Conservation (phyloP, 2,329 filamentous ascomycete genomes). For the Aureobasidium subglaciale region DNA sequence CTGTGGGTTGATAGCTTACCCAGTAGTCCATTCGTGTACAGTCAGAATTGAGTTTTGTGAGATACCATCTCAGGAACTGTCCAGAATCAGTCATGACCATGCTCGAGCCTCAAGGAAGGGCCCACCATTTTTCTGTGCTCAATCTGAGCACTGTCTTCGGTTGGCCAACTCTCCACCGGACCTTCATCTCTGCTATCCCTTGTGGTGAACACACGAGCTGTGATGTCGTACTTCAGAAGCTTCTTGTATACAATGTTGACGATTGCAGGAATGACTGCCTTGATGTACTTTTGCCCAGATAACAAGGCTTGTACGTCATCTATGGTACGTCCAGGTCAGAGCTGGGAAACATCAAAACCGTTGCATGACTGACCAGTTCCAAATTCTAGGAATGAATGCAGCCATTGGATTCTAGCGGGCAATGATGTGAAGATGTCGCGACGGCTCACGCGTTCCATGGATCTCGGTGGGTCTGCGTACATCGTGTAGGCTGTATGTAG, state of each 20-base stretch:
- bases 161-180: constrained; percentile 55
- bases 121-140: constrained; percentile 60
- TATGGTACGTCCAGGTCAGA: constrained; percentile 29
- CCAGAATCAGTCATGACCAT: background rate
- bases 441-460: constrained; percentile 56
- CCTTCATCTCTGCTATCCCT: constrained; percentile 57
- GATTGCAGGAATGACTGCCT: constrained; percentile 72
- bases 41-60: constrained; percentile 67
- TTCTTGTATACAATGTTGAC: constrained; percentile 83
- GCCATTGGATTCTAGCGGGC: constrained; percentile 61
- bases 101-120: background rate
- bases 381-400: constrained; percentile 71
- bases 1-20: constrained; percentile 26
- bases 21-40: constrained; percentile 70
- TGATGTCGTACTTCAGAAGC: constrained; percentile 73
- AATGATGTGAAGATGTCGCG: constrained; percentile 65
- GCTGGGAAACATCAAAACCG: background rate
- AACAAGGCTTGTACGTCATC: constrained; percentile 66
- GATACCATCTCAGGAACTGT: constrained; percentile 63
- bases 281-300: constrained; percentile 67
- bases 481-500: background rate
- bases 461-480: constrained; percentile 18
- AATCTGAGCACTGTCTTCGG: constrained; percentile 67
- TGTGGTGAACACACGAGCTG: constrained; percentile 65
- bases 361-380: constrained; percentile 19